Evolutionary conservation across 2,329 filamentous ascomycete species (phyloP).

Genomic region (Colletotrichum euphorbiae): DNA sequence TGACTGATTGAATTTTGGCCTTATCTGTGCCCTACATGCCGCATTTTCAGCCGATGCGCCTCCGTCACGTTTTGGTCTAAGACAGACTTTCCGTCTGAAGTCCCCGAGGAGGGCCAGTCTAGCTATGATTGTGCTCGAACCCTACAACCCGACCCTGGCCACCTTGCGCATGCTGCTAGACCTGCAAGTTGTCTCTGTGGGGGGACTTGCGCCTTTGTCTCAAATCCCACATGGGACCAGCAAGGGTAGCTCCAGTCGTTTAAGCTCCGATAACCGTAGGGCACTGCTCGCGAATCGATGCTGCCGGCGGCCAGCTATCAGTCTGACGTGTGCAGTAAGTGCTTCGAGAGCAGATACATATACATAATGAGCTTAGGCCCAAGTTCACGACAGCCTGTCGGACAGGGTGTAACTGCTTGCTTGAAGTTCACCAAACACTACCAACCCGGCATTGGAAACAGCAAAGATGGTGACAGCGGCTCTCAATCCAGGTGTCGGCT

Average conservation of each 20-base stretch:
- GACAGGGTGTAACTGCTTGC: background rate
- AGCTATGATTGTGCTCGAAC: background rate
- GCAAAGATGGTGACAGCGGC: conserved; percentile 47
- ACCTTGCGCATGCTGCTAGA: background rate
- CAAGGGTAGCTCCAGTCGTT: conserved; percentile 27
- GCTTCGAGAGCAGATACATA: conserved; percentile 18
- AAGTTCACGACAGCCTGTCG: background rate
- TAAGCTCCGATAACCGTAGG: conserved; percentile 35
- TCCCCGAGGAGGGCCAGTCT: background rate
- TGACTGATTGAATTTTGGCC: conserved; percentile 40
- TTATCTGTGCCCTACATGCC: conserved; percentile 33
- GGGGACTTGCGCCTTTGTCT: conserved; percentile 23
- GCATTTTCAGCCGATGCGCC: background rate
- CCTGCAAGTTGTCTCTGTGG: conserved; percentile 1
- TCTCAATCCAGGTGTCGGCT: conserved; percentile 74
- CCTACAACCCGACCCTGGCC: background rate
- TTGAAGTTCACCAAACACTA: background rate
- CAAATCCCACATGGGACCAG: conserved; percentile 7
- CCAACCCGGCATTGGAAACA: background rate
- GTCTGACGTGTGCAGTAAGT: background rate
- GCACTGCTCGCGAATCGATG: background rate
- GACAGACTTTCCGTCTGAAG: conserved; percentile 16
- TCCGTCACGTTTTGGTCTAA: conserved; percentile 9
- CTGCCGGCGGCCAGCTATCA: conserved; percentile 37
- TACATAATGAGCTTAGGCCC: conserved; percentile 25